Conservation (phyloP, 169 alveolate species). For the Pseudocohnilembus persalinus region DNA sequence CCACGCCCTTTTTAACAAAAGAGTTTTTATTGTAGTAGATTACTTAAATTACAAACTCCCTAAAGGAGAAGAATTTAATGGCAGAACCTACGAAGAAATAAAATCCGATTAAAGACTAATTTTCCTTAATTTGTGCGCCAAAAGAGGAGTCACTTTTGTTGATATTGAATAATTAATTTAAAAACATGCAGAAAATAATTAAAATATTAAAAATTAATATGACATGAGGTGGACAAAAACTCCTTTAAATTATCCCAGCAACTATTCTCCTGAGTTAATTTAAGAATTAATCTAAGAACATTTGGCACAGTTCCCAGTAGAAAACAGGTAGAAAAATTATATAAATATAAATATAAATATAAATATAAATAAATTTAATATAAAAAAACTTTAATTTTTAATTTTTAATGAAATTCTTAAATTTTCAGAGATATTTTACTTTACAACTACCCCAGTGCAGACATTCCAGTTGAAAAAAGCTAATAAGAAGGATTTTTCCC, state of each 20-base stretch:
- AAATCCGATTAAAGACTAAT: conserved; percentile 23
- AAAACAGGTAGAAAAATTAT: conserved; percentile 11
- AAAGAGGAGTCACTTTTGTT: conserved; percentile 21
- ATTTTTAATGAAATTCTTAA: too few relatives aligned
- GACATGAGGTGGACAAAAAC: conserved; percentile 48
- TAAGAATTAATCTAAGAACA: conserved; percentile 10
- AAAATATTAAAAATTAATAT: conserved; percentile 24
- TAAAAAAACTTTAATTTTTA: neutral
- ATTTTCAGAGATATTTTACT: conserved; percentile 35
- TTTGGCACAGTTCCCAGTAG: conserved; percentile 10
- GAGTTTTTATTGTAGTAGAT: conserved; percentile 36
- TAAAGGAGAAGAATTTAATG: neutral
- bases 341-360: too few relatives aligned
- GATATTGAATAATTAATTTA: conserved; percentile 35
- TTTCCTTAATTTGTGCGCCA: conserved; percentile 40
- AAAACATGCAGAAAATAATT: neutral
- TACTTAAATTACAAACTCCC: neutral
- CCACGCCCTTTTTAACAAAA: conserved; percentile 31
- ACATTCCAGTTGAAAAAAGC: conserved; percentile 30
- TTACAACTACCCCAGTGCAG: conserved; percentile 45
- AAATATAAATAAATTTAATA: neutral
- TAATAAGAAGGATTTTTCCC: conserved; percentile 34
- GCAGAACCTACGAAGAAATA: neutral
- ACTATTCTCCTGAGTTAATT: conserved; percentile 33
- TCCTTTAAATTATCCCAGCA: conserved; percentile 24